Base-by-base conservation (phyloP, 345 rosid species). In the Gynandropsis gynandra region DNA sequence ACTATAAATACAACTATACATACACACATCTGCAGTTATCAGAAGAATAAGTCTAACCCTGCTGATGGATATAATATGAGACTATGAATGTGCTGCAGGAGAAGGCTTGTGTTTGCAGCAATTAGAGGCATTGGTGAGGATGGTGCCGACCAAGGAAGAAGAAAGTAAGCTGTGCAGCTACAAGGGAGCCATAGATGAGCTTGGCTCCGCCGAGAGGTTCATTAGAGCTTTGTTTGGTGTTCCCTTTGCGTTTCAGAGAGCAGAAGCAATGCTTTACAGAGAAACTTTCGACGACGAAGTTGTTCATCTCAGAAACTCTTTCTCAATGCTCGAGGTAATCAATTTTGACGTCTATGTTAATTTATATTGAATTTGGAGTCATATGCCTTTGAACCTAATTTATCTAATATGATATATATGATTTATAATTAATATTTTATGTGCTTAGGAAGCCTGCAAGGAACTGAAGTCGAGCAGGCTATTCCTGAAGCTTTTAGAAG, bases 121-220 rank as follows among this genome's bases (percentile, higher is more conserved):
- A 62, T 61, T 92, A 31, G 98, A 92, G 69, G 98, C 98, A 21
- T 72, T 92, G 64, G 83, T 76, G 61, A 92, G 67, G 70, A 87
- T 92, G 97, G 90, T 74, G 10, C 97, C 94, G 0, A 87, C 85
- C 7, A 83, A 92, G 61, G 98, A 92, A 76, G 98, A 92, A 74
- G 97, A 85, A 40, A 10, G 63, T 16, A 87, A 87, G 70, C 80
- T 92, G 16, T 42, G 44, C 31, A 74, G 76, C 47, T 92, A 79
- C 65, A 81, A 73, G 61, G 95, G 97, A 67, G 67, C 73, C 31
- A 68, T 76, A 14, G 79, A 76, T n/a, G 93, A 92, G 56, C 74
- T 87, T 51, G 98, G 88, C 11, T 76, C 84, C 3, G 95, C 94
- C 3, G 98, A 92, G 74, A 81, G 62, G 57, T 85, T 87, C 43